Percentiles rank a stretch among this genome's conserved stretches.
These are phyloP conservation scores for Striga asiatica DNA, from an alignment of 257 asterid genomes.

Conservation along the genomic window DNA sequence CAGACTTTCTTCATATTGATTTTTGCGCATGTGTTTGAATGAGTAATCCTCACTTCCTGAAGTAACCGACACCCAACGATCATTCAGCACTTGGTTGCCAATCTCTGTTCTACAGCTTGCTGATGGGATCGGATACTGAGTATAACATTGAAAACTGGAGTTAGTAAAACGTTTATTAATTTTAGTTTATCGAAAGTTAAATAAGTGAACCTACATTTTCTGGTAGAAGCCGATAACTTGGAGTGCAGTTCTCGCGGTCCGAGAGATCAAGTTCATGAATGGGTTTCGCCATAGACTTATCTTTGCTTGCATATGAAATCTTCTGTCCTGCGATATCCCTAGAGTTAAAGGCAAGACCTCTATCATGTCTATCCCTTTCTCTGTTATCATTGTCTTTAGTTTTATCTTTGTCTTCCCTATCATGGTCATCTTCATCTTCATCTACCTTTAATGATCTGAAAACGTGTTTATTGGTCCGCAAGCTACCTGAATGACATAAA, in stretches of 20 bases:
- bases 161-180: slow-evolving; percentile 19
- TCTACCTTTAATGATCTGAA: slow-evolving; percentile 35
- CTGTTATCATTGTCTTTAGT: slow-evolving; percentile 32
- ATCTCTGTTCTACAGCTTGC: slow-evolving; percentile 67
- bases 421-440: slow-evolving; percentile 40
- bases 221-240: slow-evolving; percentile 91
- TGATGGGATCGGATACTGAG: slow-evolving; percentile 74
- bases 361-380: slow-evolving; percentile 58
- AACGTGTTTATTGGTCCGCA: slow-evolving; percentile 39
- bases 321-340: slow-evolving; percentile 51
- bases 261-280: slow-evolving; percentile 97
- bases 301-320: slow-evolving; percentile 50
- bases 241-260: slow-evolving; percentile 73
- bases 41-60: slow-evolving; percentile 99
- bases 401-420: slow-evolving; percentile 42
- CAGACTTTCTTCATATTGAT: slow-evolving; percentile 96
- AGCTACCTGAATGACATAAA: slow-evolving; percentile 42
- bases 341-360: slow-evolving; percentile 33
- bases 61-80: slow-evolving; percentile 93
- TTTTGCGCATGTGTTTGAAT: slow-evolving; percentile 92
- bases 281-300: slow-evolving; percentile 61
- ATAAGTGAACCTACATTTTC: slow-evolving; percentile 53
- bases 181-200: slow-evolving; percentile 9
- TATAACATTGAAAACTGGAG: slow-evolving; percentile 18
- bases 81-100: slow-evolving; percentile 74